Base-by-base conservation (phyloP, 805 yeast genomes). In the Teunomyces panamensis region DNA sequence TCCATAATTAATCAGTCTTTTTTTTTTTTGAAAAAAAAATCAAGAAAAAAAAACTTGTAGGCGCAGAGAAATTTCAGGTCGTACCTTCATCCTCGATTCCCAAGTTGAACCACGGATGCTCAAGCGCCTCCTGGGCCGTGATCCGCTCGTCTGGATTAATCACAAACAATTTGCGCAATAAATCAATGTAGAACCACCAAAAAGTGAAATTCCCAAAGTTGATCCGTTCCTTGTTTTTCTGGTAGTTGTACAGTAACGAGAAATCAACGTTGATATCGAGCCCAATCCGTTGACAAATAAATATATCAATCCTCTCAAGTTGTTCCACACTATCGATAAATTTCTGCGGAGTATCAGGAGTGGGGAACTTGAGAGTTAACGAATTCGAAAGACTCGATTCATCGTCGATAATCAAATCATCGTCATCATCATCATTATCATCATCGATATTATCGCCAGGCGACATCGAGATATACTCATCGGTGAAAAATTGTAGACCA, bases 141-240 rank as follows among this genome's bases (percentile, higher is more conserved):
- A 73, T 56, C 44, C 78, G 54, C 30, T 69, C 65, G 14, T 59
- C 52, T 1, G 77, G 77, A 44, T 70, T 63, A 5, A 73, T 64
- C 30, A 71, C 64, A 47, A 73, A 68, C 46, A 73, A 56, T 49
- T 71, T 69, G 29, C 60, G 58, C 26, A 73, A 56, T 43, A 73
- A 58, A 49, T 73, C 77, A 41, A 73, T 68, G 63, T 90, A 90
- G 66, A 78, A 79, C 73, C 80, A 86, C 97, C 97, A 91, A 65
- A 89, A 89, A 39, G 80, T 75, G 62, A 85, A 85, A 47, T 83
- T 80, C 39, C 85, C 86, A 57, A 73, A 73, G 49, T 64, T 73
- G 63, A 67, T 83, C 73, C 56, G 67, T 48, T 67, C 64, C 51
- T 63, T 65, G 49, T 72, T 69, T 49, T 62, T 63, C 27, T 67